phyloP scores from a whole-genome alignment of 225 moss, liverwort and hornwort species.

The Rhytidiadelphus loreus region DNA sequence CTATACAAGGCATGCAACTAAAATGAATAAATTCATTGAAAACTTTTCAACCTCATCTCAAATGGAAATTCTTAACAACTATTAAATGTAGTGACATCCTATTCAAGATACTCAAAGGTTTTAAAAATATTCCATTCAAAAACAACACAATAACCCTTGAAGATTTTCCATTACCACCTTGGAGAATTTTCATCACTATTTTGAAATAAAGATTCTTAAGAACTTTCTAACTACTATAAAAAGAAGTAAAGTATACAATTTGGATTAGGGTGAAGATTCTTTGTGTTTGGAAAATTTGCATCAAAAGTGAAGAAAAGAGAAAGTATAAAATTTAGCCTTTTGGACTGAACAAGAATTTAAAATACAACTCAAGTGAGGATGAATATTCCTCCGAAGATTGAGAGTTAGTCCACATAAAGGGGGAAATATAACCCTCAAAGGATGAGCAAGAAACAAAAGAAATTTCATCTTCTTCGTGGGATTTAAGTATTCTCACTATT shows the following conservation, averaged over 20 bases:
- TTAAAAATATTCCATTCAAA: no score
- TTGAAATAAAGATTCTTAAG: no score
- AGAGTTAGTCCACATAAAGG: no score
- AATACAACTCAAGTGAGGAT: neutral
- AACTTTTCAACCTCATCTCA: neutral
- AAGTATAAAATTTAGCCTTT: neutral
- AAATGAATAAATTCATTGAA: neutral
- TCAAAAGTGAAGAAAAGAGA: neutral
- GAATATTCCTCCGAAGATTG: neutral
- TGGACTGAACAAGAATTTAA: neutral
- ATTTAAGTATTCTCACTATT: neutral
- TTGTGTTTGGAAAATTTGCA: accelerated
- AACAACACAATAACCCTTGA: no score
- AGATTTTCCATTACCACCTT: no score
- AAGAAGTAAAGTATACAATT: neutral
- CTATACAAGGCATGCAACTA: no score
- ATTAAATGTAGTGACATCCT: neutral
- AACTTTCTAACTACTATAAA: no score
- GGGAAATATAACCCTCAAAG: no score
- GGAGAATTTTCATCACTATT: no score
- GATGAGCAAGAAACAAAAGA: neutral
- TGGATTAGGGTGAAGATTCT: neutral
- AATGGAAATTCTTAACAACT: neutral
- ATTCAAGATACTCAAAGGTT: neutral
- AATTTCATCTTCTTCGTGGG: neutral